Percentiles rank a stretch among this genome's conserved stretches.
Conservation (phyloP, 2,329 filamentous ascomycete genomes). For the Metarhizium anisopliae region DNA sequence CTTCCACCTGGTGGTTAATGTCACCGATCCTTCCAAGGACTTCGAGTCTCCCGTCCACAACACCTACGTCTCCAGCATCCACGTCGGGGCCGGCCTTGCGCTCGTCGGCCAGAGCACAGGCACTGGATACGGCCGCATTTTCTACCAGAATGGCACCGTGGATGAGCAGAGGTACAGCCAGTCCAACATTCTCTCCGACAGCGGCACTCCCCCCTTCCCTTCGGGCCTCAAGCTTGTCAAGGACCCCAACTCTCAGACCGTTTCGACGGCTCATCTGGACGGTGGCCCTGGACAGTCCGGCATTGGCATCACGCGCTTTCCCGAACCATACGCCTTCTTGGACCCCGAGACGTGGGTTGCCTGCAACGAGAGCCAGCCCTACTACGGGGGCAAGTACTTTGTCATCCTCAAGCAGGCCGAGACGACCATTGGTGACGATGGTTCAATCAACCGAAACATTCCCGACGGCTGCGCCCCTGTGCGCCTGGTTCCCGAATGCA, state of each 20-base stretch:
- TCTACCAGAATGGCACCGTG: slow-evolving; percentile 40
- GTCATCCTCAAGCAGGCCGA: slow-evolving; percentile 27
- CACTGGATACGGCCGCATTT: slow-evolving; percentile 20
- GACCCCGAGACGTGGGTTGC: slow-evolving; percentile 26
- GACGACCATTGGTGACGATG: slow-evolving; percentile 10
- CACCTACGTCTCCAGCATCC: slow-evolving; percentile 28
- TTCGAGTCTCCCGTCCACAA: slow-evolving; percentile 28
- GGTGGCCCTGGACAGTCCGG: slow-evolving; percentile 24
- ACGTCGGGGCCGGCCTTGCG: slow-evolving; percentile 30
- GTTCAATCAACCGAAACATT: slow-evolving; percentile 13
- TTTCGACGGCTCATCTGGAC: slow-evolving; percentile 16
- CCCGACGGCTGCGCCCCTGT: slow-evolving; percentile 31
- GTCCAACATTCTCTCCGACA: slow-evolving; percentile 28
- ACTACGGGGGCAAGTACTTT: slow-evolving; percentile 26
- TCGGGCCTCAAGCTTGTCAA: slow-evolving; percentile 21
- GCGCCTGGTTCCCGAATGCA: slow-evolving; percentile 32
- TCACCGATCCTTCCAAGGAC: slow-evolving; percentile 26
- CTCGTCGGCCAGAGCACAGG: slow-evolving; percentile 27
- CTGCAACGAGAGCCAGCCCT: slow-evolving; percentile 30
- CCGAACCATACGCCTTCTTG: slow-evolving; percentile 21
- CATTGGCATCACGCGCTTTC: slow-evolving; percentile 21
- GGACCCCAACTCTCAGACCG: slow-evolving; percentile 19
- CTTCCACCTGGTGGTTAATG: slow-evolving; percentile 33
- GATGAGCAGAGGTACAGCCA: slow-evolving; percentile 16
- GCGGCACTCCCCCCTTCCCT: slow-evolving; percentile 26